These are phyloP conservation scores for Neofusicoccum sp. DNA, from an alignment of 2,329 filamentous ascomycete genomes.

Conservation along the genomic window DNA sequence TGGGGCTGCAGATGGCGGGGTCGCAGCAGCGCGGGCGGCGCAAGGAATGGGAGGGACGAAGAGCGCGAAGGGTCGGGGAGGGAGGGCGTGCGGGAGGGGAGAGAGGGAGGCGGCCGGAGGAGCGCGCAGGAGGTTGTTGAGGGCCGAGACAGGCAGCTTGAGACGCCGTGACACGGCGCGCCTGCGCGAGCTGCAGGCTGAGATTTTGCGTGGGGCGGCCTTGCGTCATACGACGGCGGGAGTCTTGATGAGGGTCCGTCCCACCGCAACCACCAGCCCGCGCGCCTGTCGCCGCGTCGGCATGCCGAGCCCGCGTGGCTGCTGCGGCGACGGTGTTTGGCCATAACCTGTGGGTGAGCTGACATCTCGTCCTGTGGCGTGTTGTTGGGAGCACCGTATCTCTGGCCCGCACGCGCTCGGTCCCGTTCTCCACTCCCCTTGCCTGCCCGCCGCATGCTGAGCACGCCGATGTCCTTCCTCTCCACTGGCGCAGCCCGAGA, in stretches of 20 bases:
- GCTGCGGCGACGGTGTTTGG: slow-evolving; percentile 2
- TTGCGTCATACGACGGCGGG: slow-evolving; percentile 5
- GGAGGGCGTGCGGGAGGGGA: neutral
- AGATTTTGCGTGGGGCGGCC: slow-evolving; percentile 11
- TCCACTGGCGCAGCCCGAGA: neutral
- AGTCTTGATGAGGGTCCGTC: no score
- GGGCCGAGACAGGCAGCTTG: slow-evolving; percentile 9
- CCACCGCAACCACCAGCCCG: no score
- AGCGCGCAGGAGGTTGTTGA: neutral
- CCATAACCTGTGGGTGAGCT: slow-evolving; percentile 2
- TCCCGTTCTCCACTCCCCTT: slow-evolving; percentile 6
- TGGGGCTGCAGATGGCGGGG: neutral
- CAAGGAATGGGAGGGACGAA: neutral
- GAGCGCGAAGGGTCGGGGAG: neutral
- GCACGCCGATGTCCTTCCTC: neutral
- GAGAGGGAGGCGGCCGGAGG: neutral
- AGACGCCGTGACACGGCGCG: slow-evolving; percentile 2
- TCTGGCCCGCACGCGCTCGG: slow-evolving; percentile 1
- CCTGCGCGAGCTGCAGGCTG: slow-evolving; percentile 5
- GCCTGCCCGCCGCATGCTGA: neutral
- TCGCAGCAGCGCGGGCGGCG: neutral
- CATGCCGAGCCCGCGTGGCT: slow-evolving; percentile 8
- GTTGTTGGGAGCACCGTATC: slow-evolving; percentile 12
- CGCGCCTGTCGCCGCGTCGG: no score
- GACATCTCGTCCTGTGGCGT: slow-evolving; percentile 13